Evolutionary conservation across 75 land plant genomes (phyloP).

Genomic region (Pinus tabuliformis): DNA sequence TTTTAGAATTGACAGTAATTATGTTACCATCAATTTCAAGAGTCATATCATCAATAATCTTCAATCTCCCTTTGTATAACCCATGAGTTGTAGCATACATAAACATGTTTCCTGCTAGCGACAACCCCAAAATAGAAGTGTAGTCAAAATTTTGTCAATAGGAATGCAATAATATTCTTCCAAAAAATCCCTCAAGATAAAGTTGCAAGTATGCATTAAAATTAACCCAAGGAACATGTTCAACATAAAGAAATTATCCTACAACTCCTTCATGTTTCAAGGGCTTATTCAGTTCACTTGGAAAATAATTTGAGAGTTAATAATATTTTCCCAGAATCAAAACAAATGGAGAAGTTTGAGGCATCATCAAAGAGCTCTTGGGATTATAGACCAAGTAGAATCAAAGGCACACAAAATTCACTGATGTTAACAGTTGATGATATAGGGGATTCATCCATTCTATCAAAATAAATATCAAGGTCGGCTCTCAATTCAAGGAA

Average conservation of each 20-base stretch:
- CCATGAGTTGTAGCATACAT: constrained; percentile 76
- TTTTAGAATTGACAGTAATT: constrained; percentile 44
- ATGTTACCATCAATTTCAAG: constrained; percentile 72
- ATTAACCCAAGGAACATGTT: too few species aligned
- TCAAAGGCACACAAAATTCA: not conserved
- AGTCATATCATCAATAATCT: constrained; percentile 55
- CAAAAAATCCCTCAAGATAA: too few species aligned
- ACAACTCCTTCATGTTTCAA: too few species aligned
- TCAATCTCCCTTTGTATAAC: constrained; percentile 56
- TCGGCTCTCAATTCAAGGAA: too few species aligned
- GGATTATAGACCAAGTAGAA: not conserved
- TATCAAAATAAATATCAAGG: too few species aligned
- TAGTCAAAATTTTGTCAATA: too few species aligned
- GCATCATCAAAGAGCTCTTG: not conserved
- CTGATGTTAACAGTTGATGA: not conserved
- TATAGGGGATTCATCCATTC: too few species aligned
- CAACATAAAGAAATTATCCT: too few species aligned
- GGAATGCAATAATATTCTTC: too few species aligned
- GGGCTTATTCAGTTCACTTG: constrained; percentile 3
- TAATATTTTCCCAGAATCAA: not conserved
- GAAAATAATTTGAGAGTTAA: not conserved
- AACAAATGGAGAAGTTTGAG: not conserved
- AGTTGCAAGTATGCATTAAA: too few species aligned
- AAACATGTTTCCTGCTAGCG: too few species aligned
- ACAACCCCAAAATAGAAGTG: too few species aligned